Evolutionary conservation across 441 rosid species (phyloP).

Genomic region (Aquilaria agallochum): DNA sequence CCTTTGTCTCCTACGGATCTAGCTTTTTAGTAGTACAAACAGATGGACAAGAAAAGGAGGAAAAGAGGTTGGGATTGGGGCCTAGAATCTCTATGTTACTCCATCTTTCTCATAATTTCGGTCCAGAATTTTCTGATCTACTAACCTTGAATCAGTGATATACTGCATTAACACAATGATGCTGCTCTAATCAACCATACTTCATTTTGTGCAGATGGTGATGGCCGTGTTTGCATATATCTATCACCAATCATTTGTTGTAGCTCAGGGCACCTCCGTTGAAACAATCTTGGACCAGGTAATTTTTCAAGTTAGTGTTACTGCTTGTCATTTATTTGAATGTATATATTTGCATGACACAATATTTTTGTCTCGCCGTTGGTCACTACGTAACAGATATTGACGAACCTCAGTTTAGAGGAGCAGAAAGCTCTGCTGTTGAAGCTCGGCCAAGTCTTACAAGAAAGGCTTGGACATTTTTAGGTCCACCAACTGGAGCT

Average conservation of each 20-base stretch:
- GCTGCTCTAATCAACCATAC: background rate
- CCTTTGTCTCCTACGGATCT: background rate
- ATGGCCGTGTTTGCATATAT: conserved; percentile 96
- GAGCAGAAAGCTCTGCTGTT: conserved; percentile 58
- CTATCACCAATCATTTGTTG: conserved; percentile 78
- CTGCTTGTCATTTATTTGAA: background rate
- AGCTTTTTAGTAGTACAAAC: background rate
- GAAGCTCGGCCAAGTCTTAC: conserved; percentile 60
- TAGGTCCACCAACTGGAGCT: conserved; percentile 13
- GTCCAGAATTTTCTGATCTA: no score
- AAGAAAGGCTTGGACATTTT: conserved; percentile 30
- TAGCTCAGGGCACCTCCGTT: conserved; percentile 44
- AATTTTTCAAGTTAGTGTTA: background rate
- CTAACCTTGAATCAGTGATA: no score
- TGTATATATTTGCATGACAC: background rate
- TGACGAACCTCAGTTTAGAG: conserved; percentile 52
- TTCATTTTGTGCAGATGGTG: conserved; percentile 60
- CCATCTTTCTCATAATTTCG: no score
- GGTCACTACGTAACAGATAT: conserved; percentile 32
- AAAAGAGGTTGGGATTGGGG: background rate
- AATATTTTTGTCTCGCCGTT: no score
- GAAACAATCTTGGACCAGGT: conserved; percentile 82
- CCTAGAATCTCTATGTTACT: background rate
- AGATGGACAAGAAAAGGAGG: background rate
- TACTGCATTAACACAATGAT: background rate